Evolutionary conservation across 129 eudicot species (phyloP), one percentile per base, ranked within the genome.

Genomic region (Pittosporum tobira): DNA sequence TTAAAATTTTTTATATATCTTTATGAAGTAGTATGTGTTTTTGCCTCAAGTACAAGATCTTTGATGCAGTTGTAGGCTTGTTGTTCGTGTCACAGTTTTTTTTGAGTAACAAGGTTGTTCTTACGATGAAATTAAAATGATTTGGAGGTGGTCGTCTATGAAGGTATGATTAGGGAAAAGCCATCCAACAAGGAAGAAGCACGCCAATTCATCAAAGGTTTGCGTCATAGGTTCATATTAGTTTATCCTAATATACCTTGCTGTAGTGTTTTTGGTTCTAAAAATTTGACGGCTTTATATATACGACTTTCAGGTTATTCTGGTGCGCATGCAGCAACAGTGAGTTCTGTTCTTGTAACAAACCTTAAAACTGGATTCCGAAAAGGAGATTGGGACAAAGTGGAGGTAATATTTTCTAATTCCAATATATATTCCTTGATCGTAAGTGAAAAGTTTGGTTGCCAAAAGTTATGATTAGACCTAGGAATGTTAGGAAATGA

Each of bases 131-230:
- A 31, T 62, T 28, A 31, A 66, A 62, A 63, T 60, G 59, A 51
- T 69, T 48, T 83, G 73, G 73, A 91, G 98, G 98, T 91, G 83
- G 98, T 91, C 77, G 95, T 91, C 58, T 83, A 91, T 73, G 95
- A 91, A 73, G 96, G 94, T 56, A 69, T 31, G 68, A 68, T 91
- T 49, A 71, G 98, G 69, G 97, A 86, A 77, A 90, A 85, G 46
- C 97, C 96, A 27, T 74, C 84, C 24, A 77, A 69, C 71, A 71
- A 75, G 64, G 96, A 83, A 46, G 98, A 86, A 66, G 98, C 98
- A 49, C 89, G 96, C 19, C 63, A 76, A 23, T 91, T 79, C 63
- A 73, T 91, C 18, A 78, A 81, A 91, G 94, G 95, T 91, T 61
- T 60, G 43, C 31, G 59, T 50, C 14, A 26, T 67, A 1, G 62